These are phyloP conservation scores for Mortierella sp. DNA, from an alignment of 371 early-diverging fungal species.

Conservation along the genomic window DNA sequence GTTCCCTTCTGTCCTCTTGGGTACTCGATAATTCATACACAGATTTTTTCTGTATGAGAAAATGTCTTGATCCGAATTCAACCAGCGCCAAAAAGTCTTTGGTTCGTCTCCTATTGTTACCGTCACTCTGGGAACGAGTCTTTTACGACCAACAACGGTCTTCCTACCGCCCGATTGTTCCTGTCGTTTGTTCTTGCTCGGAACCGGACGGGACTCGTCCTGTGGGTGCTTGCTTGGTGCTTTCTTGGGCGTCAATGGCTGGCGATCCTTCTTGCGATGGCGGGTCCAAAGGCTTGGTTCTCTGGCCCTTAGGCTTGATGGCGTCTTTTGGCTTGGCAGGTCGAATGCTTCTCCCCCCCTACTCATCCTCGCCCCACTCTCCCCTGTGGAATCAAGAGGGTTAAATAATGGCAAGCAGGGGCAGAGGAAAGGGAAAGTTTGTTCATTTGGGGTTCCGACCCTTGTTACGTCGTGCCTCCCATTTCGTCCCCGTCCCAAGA, in stretches of 20 bases:
- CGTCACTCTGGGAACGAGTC: not conserved
- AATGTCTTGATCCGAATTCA: constrained; percentile 19
- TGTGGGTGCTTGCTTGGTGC: too few relatives aligned
- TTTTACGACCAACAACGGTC: too few relatives aligned
- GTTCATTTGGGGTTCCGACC: constrained; percentile 33
- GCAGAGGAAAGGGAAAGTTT: constrained; percentile 12
- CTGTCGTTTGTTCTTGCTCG: constrained; percentile 4
- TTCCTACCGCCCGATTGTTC: too few relatives aligned
- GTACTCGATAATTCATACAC: not conserved
- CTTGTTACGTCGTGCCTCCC: not conserved
- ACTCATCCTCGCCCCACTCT: not conserved
- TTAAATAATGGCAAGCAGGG: not conserved
- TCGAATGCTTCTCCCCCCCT: too few relatives aligned
- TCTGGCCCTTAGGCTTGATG: too few relatives aligned
- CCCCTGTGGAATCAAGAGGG: constrained; percentile 2
- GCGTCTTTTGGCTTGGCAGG: too few relatives aligned
- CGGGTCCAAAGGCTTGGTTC: too few relatives aligned
- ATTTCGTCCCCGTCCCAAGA: not conserved
- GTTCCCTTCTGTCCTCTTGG: too few relatives aligned
- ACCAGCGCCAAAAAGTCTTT: constrained; percentile 5
- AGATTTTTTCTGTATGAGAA: constrained; percentile 4
- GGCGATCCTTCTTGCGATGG: too few relatives aligned
- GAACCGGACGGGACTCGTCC: constrained; percentile 3
- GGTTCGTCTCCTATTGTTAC: not conserved
- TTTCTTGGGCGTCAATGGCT: too few relatives aligned